Base-by-base conservation (phyloP, 2,329 filamentous ascomycete species). In the Aspergillus sojae region DNA sequence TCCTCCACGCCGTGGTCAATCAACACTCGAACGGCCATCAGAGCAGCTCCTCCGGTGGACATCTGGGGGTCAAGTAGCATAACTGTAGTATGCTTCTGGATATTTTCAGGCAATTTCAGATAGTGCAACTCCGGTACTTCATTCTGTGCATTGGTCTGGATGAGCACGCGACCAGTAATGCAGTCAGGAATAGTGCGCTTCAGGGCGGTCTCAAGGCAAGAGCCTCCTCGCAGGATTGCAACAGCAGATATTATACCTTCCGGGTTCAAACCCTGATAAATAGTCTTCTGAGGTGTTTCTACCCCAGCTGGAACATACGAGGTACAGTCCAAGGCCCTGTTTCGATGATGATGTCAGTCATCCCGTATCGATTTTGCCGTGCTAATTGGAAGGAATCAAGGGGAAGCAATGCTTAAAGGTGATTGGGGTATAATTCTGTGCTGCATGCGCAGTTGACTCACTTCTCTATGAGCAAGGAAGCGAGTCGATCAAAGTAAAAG, bases 1-100 rank as follows among this genome's bases (percentile, higher is more conserved):
- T 95, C 89, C 6, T 87, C 81, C 7, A 98, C 94, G 12, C 95
- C 95, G 74, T 98, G 94, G 76, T 99, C 95, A 19, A 97, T 88
- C 59, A 99, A 82, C n/a, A 98, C 92, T 73, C 95, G 91, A 48
- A 98, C 94, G 0, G 95, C 93, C 95, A 99, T 99, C 62, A 99
- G 81, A 5, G 88, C 88, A 14, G 88, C 87, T 41, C 94, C 94
- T 50, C 95, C 95, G 65, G 90, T 94, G 30, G 92, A 93, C 91
- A 98, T 97, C 75, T 99, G 95, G 16, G 94, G 90, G 77, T 98
- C 95, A 23, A 98, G 82, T 9, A 99, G 83, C 64, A 99, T 82
- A 21, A 99, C 93, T 57, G 90, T 90, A 68, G 92, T 89, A 73
- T 97, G 91, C 48, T 85, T 78, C 64, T 86, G 81, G 61, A 98